phyloP scores from a whole-genome alignment of 345 rosid species.

The Abelmoschus esculentus region DNA sequence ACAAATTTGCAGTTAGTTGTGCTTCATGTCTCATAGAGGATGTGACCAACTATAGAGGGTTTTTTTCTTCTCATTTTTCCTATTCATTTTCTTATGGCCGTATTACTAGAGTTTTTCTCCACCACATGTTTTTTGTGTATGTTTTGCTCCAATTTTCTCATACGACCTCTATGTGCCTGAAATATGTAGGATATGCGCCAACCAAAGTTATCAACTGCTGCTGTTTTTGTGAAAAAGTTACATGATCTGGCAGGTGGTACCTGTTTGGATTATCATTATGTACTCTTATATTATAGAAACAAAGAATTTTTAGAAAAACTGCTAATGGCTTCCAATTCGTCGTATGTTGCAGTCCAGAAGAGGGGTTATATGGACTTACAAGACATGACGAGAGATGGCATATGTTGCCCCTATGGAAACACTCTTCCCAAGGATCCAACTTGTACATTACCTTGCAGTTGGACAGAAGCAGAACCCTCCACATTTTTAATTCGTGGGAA shows the following conservation, averaged over 20 bases:
- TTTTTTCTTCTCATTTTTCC: background rate
- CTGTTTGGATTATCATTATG: slow-evolving; percentile 13
- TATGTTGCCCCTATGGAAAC: slow-evolving; percentile 57
- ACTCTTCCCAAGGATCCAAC: slow-evolving; percentile 77
- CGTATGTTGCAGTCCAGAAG: slow-evolving; percentile 58
- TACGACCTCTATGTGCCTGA: slow-evolving; percentile 9
- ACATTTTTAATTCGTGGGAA: slow-evolving; percentile 79
- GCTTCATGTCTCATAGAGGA: background rate
- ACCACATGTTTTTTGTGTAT: background rate
- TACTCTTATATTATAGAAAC: background rate
- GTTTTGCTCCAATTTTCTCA: background rate
- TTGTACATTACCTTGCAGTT: slow-evolving; percentile 55
- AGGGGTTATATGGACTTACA: slow-evolving; percentile 86
- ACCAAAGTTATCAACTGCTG: slow-evolving; percentile 60
- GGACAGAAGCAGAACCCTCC: slow-evolving; percentile 79
- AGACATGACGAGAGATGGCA: slow-evolving; percentile 46
- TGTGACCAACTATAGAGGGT: background rate
- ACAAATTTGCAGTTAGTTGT: background rate
- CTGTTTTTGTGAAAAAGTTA: slow-evolving; percentile 73
- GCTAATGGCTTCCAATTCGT: slow-evolving; percentile 13
- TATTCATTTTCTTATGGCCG: background rate
- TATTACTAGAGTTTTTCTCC: background rate
- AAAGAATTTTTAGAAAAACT: background rate
- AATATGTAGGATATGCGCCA: slow-evolving; percentile 55
- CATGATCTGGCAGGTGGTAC: slow-evolving; percentile 85